phyloP scores from a whole-genome alignment of 2,329 filamentous ascomycete species.

The Pseudogymnoascus sp. region DNA sequence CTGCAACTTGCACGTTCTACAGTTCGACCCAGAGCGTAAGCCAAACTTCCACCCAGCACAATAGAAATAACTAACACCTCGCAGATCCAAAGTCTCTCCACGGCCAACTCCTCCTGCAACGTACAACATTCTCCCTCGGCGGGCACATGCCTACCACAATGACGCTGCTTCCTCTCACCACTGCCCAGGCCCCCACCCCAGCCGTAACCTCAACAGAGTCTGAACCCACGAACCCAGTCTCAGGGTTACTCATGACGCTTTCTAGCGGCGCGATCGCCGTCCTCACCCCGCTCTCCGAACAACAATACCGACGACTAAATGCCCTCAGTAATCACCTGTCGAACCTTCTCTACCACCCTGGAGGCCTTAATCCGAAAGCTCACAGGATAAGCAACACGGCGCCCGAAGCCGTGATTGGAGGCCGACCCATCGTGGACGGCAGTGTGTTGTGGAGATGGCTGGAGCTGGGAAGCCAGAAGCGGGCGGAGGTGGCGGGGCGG shows the following conservation, averaged over 20 bases:
- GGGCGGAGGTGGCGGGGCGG: slow-evolving; percentile 66
- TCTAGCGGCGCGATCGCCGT: slow-evolving; percentile 70
- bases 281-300: slow-evolving; percentile 71
- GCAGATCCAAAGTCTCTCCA: slow-evolving; percentile 88
- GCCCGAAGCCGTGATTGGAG: slow-evolving; percentile 35
- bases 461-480: slow-evolving; percentile 61
- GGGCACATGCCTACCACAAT: slow-evolving; percentile 69
- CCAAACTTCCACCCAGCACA: slow-evolving; percentile 31
- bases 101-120: slow-evolving; percentile 78
- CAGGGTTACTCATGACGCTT: slow-evolving; percentile 62
- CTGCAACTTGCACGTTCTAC: slow-evolving; percentile 78
- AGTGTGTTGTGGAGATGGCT: slow-evolving; percentile 67
- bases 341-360: slow-evolving; percentile 67
- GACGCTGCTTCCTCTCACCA: slow-evolving; percentile 66
- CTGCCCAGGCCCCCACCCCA: slow-evolving; percentile 40
- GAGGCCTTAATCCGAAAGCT: slow-evolving; percentile 75
- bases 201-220: slow-evolving; percentile 26
- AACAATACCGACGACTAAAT: slow-evolving; percentile 74
- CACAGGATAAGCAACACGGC: slow-evolving; percentile 61
- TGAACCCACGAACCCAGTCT: slow-evolving; percentile 32
- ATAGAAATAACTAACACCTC: slow-evolving; percentile 13
- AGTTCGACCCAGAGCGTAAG: slow-evolving; percentile 89
- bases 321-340: slow-evolving; percentile 75
- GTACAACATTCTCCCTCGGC: slow-evolving; percentile 80
- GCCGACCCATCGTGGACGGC: slow-evolving; percentile 60